Conservation (phyloP, 1,284 basidiomycete species). For the Cryptococcus sp. region DNA sequence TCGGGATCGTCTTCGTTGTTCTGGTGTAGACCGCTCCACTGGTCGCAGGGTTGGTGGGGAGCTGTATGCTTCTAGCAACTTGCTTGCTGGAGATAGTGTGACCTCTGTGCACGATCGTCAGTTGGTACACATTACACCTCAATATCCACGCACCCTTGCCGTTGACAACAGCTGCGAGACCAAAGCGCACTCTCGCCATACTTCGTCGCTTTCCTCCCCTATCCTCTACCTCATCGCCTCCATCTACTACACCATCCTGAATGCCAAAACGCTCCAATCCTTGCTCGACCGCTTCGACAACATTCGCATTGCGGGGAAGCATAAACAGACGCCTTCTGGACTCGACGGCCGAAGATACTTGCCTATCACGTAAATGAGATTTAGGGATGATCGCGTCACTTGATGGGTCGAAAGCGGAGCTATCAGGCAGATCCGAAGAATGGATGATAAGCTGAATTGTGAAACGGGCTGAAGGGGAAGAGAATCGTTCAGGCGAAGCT, state of each 20-base stretch:
- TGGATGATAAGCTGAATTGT: slow-evolving; percentile 83
- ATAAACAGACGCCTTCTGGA: slow-evolving; percentile 74
- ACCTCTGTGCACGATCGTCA: slow-evolving; percentile 60
- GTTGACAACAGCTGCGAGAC: slow-evolving; percentile 61
- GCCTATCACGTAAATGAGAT: slow-evolving; percentile 23
- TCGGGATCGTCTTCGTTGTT: slow-evolving; percentile 79
- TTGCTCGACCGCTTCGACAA: slow-evolving; percentile 92
- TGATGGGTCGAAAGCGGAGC: slow-evolving; percentile 86
- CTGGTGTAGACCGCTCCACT: slow-evolving; percentile 62
- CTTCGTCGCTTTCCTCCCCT: slow-evolving; percentile 79
- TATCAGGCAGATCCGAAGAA: slow-evolving; percentile 85
- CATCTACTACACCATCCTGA: slow-evolving; percentile 91
- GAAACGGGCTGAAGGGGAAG: slow-evolving; percentile 77
- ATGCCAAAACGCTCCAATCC: slow-evolving; percentile 91
- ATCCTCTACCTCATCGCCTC: slow-evolving; percentile 95
- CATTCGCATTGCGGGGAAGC: slow-evolving; percentile 90
- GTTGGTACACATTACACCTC: not conserved
- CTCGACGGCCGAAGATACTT: slow-evolving; percentile 16
- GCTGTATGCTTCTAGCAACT: slow-evolving; percentile 79
- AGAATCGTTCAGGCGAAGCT: slow-evolving; percentile 70
- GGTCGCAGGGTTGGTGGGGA: slow-evolving; percentile 71
- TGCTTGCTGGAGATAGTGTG: slow-evolving; percentile 72
- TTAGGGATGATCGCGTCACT: slow-evolving; percentile 86
- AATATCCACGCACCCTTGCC: slow-evolving; percentile 62
- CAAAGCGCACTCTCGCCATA: slow-evolving; percentile 75